Evolutionary conservation across 1,284 basidiomycete genomes (phyloP).

Genomic region (Boletus subluridellus): DNA sequence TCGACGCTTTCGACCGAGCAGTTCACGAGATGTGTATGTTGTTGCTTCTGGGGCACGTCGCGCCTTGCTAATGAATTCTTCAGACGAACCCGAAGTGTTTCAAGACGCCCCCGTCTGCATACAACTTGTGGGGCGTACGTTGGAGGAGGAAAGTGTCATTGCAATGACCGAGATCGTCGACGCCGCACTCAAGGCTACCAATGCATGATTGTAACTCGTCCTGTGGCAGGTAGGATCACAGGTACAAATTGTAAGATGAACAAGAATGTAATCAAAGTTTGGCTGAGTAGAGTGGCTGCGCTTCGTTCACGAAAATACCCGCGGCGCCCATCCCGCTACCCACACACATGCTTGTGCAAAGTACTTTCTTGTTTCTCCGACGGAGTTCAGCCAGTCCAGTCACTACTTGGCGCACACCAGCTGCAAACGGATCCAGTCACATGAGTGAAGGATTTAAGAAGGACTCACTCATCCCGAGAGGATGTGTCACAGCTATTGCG

Average conservation of each 20-base stretch:
- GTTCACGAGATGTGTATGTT: conserved; percentile 57
- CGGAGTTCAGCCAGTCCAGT: conserved; percentile 80
- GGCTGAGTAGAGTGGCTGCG: conserved; percentile 19
- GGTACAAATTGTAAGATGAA: neutral
- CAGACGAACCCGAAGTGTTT: conserved; percentile 59
- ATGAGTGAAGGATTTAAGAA: neutral
- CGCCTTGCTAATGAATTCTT: conserved; percentile 8
- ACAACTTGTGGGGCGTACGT: conserved; percentile 65
- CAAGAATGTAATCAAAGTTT: conserved; percentile 23
- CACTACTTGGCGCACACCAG: conserved; percentile 80
- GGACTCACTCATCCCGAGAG: conserved; percentile 73
- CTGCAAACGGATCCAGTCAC: conserved; percentile 35
- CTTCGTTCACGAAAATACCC: conserved; percentile 77
- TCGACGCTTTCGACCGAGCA: conserved; percentile 44
- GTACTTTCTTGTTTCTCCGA: conserved; percentile 58
- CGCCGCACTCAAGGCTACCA: conserved; percentile 30
- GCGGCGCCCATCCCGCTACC: conserved; percentile 89
- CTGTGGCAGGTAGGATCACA: neutral
- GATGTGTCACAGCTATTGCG: conserved; percentile 81
- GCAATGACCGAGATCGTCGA: conserved; percentile 61
- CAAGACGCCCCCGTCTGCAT: conserved; percentile 63
- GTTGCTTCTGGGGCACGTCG: neutral
- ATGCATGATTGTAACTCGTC: neutral
- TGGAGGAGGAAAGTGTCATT: conserved; percentile 71
- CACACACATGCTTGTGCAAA: conserved; percentile 87